A percentile compares a stretch with the other conserved stretches of the same genome.
phyloP scores from a whole-genome alignment of 106 monocot species.

The Posidonia australis region DNA sequence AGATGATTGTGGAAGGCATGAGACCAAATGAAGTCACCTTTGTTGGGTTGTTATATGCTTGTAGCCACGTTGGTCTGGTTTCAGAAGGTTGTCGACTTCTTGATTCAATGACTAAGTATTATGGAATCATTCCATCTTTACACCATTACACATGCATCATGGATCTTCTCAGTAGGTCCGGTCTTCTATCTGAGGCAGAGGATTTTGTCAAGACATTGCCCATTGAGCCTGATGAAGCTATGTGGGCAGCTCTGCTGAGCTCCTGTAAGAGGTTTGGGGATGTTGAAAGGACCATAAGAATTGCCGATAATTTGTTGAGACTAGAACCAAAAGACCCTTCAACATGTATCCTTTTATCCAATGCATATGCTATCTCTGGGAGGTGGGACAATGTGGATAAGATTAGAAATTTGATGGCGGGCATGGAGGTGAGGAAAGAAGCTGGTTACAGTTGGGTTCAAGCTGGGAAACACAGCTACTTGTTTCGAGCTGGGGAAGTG shows the following conservation, averaged over 20 bases:
- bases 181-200: slow-evolving; percentile 59
- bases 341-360: slow-evolving; percentile 59
- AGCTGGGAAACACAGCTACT: slow-evolving; percentile 39
- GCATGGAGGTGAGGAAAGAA: slow-evolving; percentile 57
- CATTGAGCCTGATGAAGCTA: slow-evolving; percentile 58
- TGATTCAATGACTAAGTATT: slow-evolving; percentile 51
- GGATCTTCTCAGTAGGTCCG: slow-evolving; percentile 76
- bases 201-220: slow-evolving; percentile 48
- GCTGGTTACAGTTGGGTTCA: slow-evolving; percentile 73
- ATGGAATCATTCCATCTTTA: slow-evolving; percentile 48
- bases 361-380: slow-evolving; percentile 44
- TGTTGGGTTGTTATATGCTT: slow-evolving; percentile 62
- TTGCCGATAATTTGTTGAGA: slow-evolving; percentile 52
- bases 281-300: slow-evolving; percentile 27
- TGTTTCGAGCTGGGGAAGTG: slow-evolving; percentile 59
- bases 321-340: slow-evolving; percentile 50
- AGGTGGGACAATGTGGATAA: slow-evolving; percentile 54
- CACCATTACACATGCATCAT: slow-evolving; percentile 82
- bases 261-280: slow-evolving; percentile 61
- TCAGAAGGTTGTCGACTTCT: slow-evolving; percentile 52
- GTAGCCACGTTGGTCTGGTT: slow-evolving; percentile 77
- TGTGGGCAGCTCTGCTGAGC: slow-evolving; percentile 67
- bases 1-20: slow-evolving; percentile 39
- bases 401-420: slow-evolving; percentile 41
- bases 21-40: slow-evolving; percentile 86